Conservation (phyloP, 2,329 filamentous ascomycete genomes). For the Colletotrichum magnum region DNA sequence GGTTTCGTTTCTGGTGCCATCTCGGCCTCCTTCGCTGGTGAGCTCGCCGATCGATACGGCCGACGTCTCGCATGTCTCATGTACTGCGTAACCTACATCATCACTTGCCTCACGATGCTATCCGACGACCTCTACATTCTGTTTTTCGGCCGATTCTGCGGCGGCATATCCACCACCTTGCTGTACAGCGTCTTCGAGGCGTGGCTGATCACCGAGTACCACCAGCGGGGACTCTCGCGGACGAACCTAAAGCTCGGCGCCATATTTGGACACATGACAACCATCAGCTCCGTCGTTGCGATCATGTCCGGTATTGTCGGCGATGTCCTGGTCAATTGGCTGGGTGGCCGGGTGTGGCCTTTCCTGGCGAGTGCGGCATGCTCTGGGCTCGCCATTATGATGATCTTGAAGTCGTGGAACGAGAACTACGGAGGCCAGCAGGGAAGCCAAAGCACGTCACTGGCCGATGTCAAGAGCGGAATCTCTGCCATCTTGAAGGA, state of each 20-base stretch:
- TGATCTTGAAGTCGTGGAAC: slow-evolving; percentile 61
- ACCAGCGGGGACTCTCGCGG: slow-evolving; percentile 59
- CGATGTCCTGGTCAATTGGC: slow-evolving; percentile 62
- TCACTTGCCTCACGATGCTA: slow-evolving; percentile 67
- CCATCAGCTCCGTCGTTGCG: slow-evolving; percentile 68
- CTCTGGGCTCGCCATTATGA: slow-evolving; percentile 58
- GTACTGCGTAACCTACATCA: slow-evolving; percentile 67
- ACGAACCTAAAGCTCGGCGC: slow-evolving; percentile 59
- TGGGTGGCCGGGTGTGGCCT: slow-evolving; percentile 65
- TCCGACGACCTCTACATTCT: slow-evolving; percentile 58
- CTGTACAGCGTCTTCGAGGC: slow-evolving; percentile 72
- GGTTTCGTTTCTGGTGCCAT: slow-evolving; percentile 65
- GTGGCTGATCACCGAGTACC: slow-evolving; percentile 73
- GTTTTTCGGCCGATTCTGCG: slow-evolving; percentile 67
- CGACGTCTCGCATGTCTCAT: slow-evolving; percentile 65
- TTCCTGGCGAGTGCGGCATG: slow-evolving; percentile 63
- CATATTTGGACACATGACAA: slow-evolving; percentile 68
- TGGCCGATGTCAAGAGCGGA: slow-evolving; percentile 42
- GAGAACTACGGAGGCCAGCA: slow-evolving; percentile 47
- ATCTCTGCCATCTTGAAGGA: slow-evolving; percentile 52
- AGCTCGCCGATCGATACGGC: slow-evolving; percentile 59
- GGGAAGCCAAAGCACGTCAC: slow-evolving; percentile 24
- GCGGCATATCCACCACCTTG: slow-evolving; percentile 69
- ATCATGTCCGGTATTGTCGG: slow-evolving; percentile 67
- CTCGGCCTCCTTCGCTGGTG: slow-evolving; percentile 57